These are phyloP conservation scores for Galerina sulciceps DNA, from an alignment of 768 basidiomycete genomes.

Conservation along the genomic window DNA sequence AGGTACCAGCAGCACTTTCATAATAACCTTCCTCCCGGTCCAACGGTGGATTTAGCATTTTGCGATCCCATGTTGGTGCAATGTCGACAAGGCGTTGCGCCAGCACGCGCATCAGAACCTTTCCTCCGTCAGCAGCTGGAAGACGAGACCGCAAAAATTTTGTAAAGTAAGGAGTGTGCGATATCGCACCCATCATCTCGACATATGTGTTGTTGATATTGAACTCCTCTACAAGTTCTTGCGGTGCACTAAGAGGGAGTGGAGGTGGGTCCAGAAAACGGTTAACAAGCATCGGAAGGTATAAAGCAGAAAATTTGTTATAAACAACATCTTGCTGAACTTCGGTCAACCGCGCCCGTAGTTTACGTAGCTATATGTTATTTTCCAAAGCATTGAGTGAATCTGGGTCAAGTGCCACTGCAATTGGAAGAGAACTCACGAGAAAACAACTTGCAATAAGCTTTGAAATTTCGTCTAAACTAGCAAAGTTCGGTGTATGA, in stretches of 20 bases:
- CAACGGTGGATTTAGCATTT: slow-evolving; percentile 16
- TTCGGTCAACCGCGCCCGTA: slow-evolving; percentile 12
- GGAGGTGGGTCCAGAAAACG: slow-evolving; percentile 23
- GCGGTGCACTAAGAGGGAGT: slow-evolving; percentile 7
- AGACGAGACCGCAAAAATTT: slow-evolving; percentile 27
- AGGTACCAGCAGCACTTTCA: slow-evolving; percentile 20
- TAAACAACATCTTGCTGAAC: slow-evolving; percentile 27
- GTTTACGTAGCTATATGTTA: slow-evolving; percentile 15
- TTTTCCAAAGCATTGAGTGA: neutral
- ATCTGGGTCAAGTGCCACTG: neutral
- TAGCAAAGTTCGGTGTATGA: neutral
- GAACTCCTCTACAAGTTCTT: slow-evolving; percentile 17
- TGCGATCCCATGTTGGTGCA: slow-evolving; percentile 26
- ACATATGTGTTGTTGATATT: slow-evolving; percentile 28
- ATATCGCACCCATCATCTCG: slow-evolving; percentile 25
- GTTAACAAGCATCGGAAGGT: slow-evolving; percentile 26
- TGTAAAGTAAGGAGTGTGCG: slow-evolving; percentile 30
- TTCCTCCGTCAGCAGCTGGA: slow-evolving; percentile 22
- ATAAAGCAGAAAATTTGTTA: slow-evolving; percentile 28
- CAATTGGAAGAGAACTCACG: slow-evolving; percentile 1
- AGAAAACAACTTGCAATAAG: slow-evolving; percentile 16
- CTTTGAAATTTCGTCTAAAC: slow-evolving; percentile 20
- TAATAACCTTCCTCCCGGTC: slow-evolving; percentile 24
- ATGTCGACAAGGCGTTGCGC: slow-evolving; percentile 24
- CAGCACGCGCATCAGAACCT: slow-evolving; percentile 20